Percentiles rank a stretch among this genome's conserved stretches.
phyloP scores from a whole-genome alignment of 164 flowering plant genomes.

The Umbilicus rupestris region DNA sequence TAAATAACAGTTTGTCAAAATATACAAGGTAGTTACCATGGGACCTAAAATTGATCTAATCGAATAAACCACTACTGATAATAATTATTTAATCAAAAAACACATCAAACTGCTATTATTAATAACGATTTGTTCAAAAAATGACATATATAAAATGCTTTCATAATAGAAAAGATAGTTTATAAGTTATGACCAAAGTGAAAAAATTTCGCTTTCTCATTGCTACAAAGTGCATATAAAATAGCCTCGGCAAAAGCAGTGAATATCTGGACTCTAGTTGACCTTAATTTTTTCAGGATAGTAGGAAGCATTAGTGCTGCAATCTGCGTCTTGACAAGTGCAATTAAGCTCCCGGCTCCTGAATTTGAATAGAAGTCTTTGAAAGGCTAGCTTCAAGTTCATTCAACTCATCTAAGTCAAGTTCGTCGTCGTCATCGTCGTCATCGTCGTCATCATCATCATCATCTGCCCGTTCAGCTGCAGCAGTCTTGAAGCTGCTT shows the following conservation, averaged over 20 bases:
- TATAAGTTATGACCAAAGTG: too few relatives aligned
- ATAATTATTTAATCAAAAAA: too few relatives aligned
- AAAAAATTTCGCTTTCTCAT: neutral
- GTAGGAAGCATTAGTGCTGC: neutral
- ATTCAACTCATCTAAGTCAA: slow-evolving; percentile 75
- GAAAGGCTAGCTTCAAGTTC: slow-evolving; percentile 81
- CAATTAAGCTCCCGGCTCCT: slow-evolving; percentile 28
- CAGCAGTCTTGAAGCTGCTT: slow-evolving; percentile 43
- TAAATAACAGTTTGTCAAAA: too few relatives aligned
- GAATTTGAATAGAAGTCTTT: slow-evolving; percentile 57
- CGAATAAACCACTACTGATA: too few relatives aligned
- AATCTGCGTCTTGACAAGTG: neutral
- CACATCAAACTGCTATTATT: too few relatives aligned
- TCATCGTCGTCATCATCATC: slow-evolving; percentile 24
- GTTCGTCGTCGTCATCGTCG: slow-evolving; percentile 72
- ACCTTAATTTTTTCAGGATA: too few relatives aligned
- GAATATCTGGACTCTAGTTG: neutral
- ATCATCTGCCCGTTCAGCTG: slow-evolving; percentile 22
- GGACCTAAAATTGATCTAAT: too few relatives aligned
- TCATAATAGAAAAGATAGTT: too few relatives aligned
- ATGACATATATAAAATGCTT: too few relatives aligned
- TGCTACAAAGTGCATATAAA: neutral
- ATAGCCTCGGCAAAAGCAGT: neutral
- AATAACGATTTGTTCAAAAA: too few relatives aligned
- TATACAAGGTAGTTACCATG: too few relatives aligned